phyloP scores from a whole-genome alignment of 371 early-diverging fungal species.

The Saksenaea vasiformis region DNA sequence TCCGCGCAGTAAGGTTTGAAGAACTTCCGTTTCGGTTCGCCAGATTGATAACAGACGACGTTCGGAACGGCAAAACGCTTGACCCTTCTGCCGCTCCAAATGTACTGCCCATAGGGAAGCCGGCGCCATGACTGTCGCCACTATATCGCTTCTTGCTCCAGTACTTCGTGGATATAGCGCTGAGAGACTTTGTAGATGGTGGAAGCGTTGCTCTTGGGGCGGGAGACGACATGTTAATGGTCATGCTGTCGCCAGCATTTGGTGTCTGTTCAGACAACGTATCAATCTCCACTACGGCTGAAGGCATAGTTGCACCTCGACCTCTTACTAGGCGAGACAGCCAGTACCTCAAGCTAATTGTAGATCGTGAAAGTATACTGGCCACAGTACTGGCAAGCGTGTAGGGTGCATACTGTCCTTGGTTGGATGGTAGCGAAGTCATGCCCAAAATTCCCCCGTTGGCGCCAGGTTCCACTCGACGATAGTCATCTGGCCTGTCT shows the following conservation, averaged over 20 bases:
- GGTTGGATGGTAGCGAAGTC: not conserved
- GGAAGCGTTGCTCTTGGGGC: conserved; percentile 7
- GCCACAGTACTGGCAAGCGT: conserved; percentile 8
- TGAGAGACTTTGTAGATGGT: conserved; percentile 20
- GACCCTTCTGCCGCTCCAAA: conserved; percentile 11
- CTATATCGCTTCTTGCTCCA: conserved; percentile 36
- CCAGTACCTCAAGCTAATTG: conserved; percentile 31
- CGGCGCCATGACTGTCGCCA: conserved; percentile 28
- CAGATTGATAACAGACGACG: conserved; percentile 24
- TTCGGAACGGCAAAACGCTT: conserved; percentile 18
- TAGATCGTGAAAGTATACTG: conserved; percentile 24
- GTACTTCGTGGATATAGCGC: conserved; percentile 17
- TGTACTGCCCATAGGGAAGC: conserved; percentile 8
- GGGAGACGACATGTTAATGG: conserved; percentile 11
- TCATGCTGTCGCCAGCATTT: conserved; percentile 7
- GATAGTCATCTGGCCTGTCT: conserved; percentile 10
- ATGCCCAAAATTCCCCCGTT: conserved; percentile 42
- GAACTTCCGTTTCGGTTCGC: conserved; percentile 17
- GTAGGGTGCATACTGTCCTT: not conserved
- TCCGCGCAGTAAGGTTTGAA: not conserved
- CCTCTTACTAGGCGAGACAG: conserved; percentile 26
- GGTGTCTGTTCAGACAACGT: conserved; percentile 11
- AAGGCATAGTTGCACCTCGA: conserved; percentile 6
- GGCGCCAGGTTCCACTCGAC: conserved; percentile 20
- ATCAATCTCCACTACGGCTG: conserved; percentile 9